Base-by-base conservation (phyloP, 495 filamentous ascomycete species). In the Pseudomonodictys pantanalensis region DNA sequence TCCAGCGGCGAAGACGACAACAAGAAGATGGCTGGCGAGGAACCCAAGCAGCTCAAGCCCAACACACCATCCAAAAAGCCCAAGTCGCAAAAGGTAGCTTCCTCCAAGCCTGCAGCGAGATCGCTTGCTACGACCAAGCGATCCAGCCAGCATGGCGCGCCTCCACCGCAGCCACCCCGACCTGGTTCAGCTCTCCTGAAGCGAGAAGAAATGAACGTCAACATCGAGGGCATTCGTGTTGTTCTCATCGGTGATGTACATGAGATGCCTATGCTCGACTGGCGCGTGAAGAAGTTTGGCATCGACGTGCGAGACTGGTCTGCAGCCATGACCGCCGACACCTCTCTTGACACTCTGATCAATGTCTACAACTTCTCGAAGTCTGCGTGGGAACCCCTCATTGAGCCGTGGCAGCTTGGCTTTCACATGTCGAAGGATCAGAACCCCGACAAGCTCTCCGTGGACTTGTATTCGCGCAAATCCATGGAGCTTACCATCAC, bases 351-450 rank as follows among this genome's bases (percentile, higher is more conserved):
- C 64, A 91, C 90, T 56, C 96, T 93, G 72, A 79, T 95, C 66
- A 98, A 97, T 70, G 85, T 97, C 49, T 97, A 95, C 78, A 98
- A 97, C 72, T 98, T 98, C 73, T 92, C 93, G 20, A 97, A 98
- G 71, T 97, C 95, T 0, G 89, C 91, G 8, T 98, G 93, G 93
- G 93, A 97, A 71, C 93, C 93, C 8, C 76, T 98, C 29, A 86
- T 97, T 24, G 93, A 98, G 71, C 93, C 95, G 29, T 98, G 93
- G 93, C 86, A 93, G 58, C 76, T 97, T 20, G 92, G 92, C 25
- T 86, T 97, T 66, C 90, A 93, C 52, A 81, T 97, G 75, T 86
- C 90, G 10, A 90, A 85, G 67, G 86, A 92, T 42, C 76, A 83
- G 43, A 81, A 83, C 58, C 88, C 85, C 0, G 88, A 95, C 41